phyloP scores from a whole-genome alignment of 768 basidiomycete genomes.

The Glaciozyma antarctica region DNA sequence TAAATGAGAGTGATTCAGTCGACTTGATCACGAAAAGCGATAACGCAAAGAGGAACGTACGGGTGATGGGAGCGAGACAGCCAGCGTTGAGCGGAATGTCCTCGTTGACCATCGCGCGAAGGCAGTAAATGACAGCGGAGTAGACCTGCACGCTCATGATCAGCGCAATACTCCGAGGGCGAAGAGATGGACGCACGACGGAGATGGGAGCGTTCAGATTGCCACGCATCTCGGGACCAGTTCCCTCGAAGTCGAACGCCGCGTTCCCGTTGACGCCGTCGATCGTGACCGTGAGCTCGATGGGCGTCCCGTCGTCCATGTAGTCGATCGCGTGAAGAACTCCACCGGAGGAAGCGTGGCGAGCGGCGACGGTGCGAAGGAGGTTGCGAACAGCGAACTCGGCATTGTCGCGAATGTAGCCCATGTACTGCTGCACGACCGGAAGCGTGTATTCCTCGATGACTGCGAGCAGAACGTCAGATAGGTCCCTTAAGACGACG shows the following conservation, averaged over 20 bases:
- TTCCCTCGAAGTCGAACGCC: conserved; percentile 61
- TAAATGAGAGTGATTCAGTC: too few species aligned
- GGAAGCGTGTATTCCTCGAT: conserved; percentile 71
- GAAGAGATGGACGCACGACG: conserved; percentile 64
- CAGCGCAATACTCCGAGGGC: conserved; percentile 36
- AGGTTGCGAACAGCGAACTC: conserved; percentile 76
- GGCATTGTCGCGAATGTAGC: conserved; percentile 56
- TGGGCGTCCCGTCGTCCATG: conserved; percentile 76
- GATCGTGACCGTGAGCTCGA: conserved; percentile 62
- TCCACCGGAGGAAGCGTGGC: conserved; percentile 46
- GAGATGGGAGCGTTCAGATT: conserved; percentile 78
- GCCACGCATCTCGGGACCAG: conserved; percentile 48
- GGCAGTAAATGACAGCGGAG: conserved; percentile 37
- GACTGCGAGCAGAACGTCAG: not conserved
- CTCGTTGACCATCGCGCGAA: conserved; percentile 30
- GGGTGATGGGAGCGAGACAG: conserved; percentile 50
- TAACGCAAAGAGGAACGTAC: not conserved
- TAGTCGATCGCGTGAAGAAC: conserved; percentile 65
- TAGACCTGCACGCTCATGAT: not conserved
- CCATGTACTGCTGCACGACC: conserved; percentile 55
- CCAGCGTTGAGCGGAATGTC: conserved; percentile 84
- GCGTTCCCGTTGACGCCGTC: conserved; percentile 65
- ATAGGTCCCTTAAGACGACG: too few species aligned
- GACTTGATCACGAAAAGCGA: not conserved
- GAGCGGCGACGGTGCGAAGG: conserved; percentile 61